Evolutionary conservation across 2,329 filamentous ascomycete genomes (phyloP), one percentile per base, ranked within the genome.

Genomic region (Phialophora verrucosa): DNA sequence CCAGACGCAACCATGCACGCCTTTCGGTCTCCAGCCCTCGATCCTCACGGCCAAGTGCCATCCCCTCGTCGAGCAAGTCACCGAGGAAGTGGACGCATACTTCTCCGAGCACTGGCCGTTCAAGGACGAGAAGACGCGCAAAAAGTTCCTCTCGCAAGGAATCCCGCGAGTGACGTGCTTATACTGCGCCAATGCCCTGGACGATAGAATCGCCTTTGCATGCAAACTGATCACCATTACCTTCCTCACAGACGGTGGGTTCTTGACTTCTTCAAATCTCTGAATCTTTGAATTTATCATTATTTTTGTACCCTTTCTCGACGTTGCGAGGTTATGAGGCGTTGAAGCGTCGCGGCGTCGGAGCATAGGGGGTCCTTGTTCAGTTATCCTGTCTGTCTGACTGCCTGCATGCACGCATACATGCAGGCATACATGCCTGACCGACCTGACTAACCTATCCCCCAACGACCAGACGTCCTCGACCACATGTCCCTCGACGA

Each of bases 401-500:
- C 7, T 35, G 32, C 5, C 32, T 35, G 32, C 7, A 3, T 12
- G 32, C 2, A 7, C 12, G 8, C 4, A 3, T 29, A 10, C 32
- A 32, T 3, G 10, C 6, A 7, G 8, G 32, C 32, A 35, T 4
- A 11, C 32, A 14, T 17, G 35, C 12, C 35, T 42, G 35, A 14
- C 12, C 10, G 11, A n/a, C 35, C 35, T 42, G 35, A n/a, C 38
- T 44, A 17, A n/a, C 38, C 14, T n/a, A 5, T 44, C 2, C 3
- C 17, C 38, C 12, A 1, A 2, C 4, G 35, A 2, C 38, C 38
- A 44, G 38, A 44, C 17, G 38, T 44, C 17, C 38, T 44, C 38
- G 38, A 44, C 38, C 38, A 44, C 38, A 44, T 44, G 38, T 44
- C 38, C 38, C 38, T 44, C 38, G 38, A 44, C 38, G 38, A 44